Conservation (phyloP, 2,329 filamentous ascomycete species). For the Arthrobotrys megalospora region DNA sequence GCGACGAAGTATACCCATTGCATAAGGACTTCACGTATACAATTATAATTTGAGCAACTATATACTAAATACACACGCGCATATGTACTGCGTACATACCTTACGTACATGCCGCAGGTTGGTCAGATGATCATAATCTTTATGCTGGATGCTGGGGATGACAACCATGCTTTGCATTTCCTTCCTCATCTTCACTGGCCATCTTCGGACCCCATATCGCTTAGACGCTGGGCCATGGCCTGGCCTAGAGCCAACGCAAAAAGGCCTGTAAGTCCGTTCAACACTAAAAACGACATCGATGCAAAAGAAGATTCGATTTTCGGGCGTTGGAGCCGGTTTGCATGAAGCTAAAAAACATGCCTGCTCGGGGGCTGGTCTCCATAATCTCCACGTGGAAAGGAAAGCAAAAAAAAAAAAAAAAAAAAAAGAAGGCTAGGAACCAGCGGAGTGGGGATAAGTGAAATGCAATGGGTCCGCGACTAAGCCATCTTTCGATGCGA, state of each 20-base stretch:
- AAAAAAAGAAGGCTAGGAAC: constrained; percentile 44
- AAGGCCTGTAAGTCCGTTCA: constrained; percentile 11
- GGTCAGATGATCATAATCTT: constrained; percentile 57
- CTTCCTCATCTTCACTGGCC: constrained; percentile 14
- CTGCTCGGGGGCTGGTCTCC: constrained; percentile 46
- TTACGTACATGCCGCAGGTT: constrained; percentile 37
- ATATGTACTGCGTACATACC: constrained; percentile 38
- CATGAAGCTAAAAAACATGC: constrained; percentile 48
- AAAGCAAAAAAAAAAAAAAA: constrained; percentile 46
- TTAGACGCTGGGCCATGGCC: constrained; percentile 30
- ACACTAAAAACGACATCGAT: constrained; percentile 39
- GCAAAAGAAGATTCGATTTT: constrained; percentile 50
- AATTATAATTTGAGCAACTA: constrained; percentile 24
- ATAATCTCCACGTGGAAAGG: constrained; percentile 57
- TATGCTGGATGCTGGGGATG: constrained; percentile 41
- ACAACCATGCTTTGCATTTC: constrained; percentile 46
- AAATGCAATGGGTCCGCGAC: constrained; percentile 39
- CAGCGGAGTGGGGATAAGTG: constrained; percentile 39
- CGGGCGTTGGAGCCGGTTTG: constrained; percentile 43
- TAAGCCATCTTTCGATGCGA: constrained; percentile 55
- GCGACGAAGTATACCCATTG: constrained; percentile 22
- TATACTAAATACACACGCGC: constrained; percentile 30
- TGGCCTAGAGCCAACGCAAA: constrained; percentile 35
- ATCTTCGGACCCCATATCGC: constrained; percentile 25
- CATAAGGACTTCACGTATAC: constrained; percentile 20